These are phyloP conservation scores for Phenoliferia sp. DNA, from an alignment of 1,284 basidiomycete species.

Conservation along the genomic window DNA sequence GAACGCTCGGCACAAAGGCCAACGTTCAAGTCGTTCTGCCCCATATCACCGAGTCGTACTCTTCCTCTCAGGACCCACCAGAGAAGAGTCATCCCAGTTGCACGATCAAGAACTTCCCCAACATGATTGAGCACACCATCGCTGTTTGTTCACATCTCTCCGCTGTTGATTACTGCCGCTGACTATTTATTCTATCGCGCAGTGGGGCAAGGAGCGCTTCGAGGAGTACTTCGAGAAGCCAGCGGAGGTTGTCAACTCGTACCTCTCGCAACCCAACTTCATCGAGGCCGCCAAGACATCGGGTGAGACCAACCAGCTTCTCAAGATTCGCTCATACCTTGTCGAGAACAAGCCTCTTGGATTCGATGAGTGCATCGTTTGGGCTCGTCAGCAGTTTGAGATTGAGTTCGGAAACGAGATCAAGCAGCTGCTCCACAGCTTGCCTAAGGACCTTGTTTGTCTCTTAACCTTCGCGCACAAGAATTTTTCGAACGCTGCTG, in stretches of 20 bases:
- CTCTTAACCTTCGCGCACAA: neutral
- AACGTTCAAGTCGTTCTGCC: conserved; percentile 97
- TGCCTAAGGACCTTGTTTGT: conserved; percentile 80
- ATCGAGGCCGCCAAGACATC: conserved; percentile 69
- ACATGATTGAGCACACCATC: conserved; percentile 98
- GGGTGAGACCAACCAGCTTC: conserved; percentile 86
- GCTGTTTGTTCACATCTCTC: conserved; percentile 53
- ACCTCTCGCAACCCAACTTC: conserved; percentile 95
- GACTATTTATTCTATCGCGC: conserved; percentile 14
- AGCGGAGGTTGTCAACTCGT: conserved; percentile 88
- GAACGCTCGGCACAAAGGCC: conserved; percentile 97
- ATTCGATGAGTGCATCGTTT: conserved; percentile 95
- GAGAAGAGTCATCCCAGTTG: conserved; percentile 98
- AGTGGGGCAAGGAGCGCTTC: conserved; percentile 95
- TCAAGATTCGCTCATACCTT: conserved; percentile 84
- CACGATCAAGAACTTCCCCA: conserved; percentile 99
- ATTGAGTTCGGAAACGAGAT: conserved; percentile 92
- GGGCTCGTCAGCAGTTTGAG: conserved; percentile 96
- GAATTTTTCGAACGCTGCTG: neutral
- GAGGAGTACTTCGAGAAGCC: conserved; percentile 93
- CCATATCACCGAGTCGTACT: conserved; percentile 93
- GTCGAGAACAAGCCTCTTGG: conserved; percentile 89
- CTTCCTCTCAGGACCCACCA: conserved; percentile 96
- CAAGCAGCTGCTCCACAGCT: conserved; percentile 83
- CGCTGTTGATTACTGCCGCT: neutral